phyloP scores from a whole-genome alignment of 495 filamentous ascomycete genomes.

The Penicillium cataractarum region DNA sequence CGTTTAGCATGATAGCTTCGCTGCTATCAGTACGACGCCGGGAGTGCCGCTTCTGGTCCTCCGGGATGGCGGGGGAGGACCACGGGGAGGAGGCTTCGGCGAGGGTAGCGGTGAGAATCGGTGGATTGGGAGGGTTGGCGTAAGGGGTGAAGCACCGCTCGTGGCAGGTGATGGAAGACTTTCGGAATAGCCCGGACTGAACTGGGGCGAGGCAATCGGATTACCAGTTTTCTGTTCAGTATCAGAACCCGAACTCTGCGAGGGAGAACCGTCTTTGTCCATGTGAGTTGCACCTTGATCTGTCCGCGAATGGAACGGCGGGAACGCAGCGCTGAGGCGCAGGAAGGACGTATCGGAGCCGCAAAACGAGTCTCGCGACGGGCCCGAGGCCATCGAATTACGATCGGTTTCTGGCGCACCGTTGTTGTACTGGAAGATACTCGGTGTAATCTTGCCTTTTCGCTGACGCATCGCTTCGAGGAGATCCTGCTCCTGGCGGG shows the following conservation, averaged over 20 bases:
- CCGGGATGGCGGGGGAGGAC: slow-evolving; percentile 44
- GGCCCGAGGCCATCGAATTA: slow-evolving; percentile 37
- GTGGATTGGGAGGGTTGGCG: slow-evolving; percentile 49
- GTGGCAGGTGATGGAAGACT: slow-evolving; percentile 45
- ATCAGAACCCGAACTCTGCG: slow-evolving; percentile 40
- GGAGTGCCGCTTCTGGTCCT: slow-evolving; percentile 43
- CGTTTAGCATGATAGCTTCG: slow-evolving; percentile 42
- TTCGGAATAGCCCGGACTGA: slow-evolving; percentile 44
- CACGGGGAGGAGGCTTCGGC: slow-evolving; percentile 44
- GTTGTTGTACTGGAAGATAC: slow-evolving; percentile 56
- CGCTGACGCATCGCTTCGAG: slow-evolving; percentile 80
- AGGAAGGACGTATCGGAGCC: slow-evolving; percentile 48
- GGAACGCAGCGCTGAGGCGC: slow-evolving; percentile 45
- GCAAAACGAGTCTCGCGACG: slow-evolving; percentile 44
- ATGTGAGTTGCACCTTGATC: slow-evolving; percentile 36
- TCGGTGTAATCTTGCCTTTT: slow-evolving; percentile 74
- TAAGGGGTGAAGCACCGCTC: slow-evolving; percentile 46
- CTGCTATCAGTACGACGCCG: slow-evolving; percentile 52
- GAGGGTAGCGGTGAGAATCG: slow-evolving; percentile 48
- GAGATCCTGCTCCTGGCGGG: slow-evolving; percentile 80
- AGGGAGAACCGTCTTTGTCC: slow-evolving; percentile 35
- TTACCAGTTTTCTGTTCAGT: slow-evolving; percentile 42
- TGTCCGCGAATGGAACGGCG: slow-evolving; percentile 26
- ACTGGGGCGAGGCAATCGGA: slow-evolving; percentile 35
- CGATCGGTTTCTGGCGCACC: slow-evolving; percentile 25